Percentiles rank a stretch among this genome's conserved stretches.
Evolutionary conservation across 2,329 filamentous ascomycete genomes (phyloP).

Genomic region (Colletotrichum shisoi): DNA sequence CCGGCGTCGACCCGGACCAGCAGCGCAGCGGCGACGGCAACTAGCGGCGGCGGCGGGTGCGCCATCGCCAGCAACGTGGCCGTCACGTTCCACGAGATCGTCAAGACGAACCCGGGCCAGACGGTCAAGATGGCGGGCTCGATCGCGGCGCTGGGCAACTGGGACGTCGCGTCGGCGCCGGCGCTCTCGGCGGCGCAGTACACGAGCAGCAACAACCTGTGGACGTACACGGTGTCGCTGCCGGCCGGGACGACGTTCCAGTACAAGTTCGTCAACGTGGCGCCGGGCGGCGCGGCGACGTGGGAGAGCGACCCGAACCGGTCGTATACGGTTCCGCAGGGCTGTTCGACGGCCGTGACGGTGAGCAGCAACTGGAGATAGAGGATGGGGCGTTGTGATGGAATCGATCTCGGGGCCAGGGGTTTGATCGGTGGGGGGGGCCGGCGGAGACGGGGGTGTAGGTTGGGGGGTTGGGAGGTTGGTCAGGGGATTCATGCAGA

Average conservation of each 20-base stretch:
- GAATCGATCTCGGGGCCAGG: not conserved
- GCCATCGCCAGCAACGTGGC: constrained; percentile 47
- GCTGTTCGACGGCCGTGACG: constrained; percentile 41
- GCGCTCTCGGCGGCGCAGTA: constrained; percentile 63
- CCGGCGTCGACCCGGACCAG: constrained; percentile 39
- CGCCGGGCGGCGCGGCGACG: constrained; percentile 56
- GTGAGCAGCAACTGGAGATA: constrained; percentile 45
- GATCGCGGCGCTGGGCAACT: constrained; percentile 51
- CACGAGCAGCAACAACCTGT: constrained; percentile 61
- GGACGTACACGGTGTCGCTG: constrained; percentile 61
- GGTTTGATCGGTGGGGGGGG: too few species aligned
- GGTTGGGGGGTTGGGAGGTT: too few species aligned
- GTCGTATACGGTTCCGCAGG: constrained; percentile 46
- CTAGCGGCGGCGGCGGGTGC: constrained; percentile 44
- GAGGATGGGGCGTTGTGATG: not conserved
- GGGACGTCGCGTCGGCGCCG: constrained; percentile 54
- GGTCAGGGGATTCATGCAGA: too few species aligned
- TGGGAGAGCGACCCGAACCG: constrained; percentile 66
- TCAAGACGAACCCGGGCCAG: constrained; percentile 56
- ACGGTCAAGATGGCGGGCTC: constrained; percentile 59
- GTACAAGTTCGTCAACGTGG: constrained; percentile 69
- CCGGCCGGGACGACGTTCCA: constrained; percentile 61
- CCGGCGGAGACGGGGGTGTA: too few species aligned
- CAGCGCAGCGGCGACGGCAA: constrained; percentile 36
- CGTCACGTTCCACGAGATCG: constrained; percentile 55